Conservation (phyloP, 2,329 filamentous ascomycete genomes). For the Fusarium domesticum region DNA sequence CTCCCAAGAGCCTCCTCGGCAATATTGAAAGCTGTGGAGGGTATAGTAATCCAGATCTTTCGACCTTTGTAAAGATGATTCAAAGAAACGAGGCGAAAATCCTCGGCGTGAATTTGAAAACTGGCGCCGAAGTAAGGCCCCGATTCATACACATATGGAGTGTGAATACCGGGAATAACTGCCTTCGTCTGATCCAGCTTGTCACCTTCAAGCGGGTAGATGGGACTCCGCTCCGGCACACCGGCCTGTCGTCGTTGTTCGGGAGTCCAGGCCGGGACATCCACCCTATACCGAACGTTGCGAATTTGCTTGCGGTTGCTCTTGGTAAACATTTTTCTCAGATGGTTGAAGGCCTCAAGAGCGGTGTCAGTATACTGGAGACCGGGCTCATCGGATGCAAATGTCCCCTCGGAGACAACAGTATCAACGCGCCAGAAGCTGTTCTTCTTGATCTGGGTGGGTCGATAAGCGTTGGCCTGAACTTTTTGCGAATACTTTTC, state of each 20-base stretch:
- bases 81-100: slow-evolving; percentile 38
- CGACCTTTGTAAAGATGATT: slow-evolving; percentile 41
- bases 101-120: slow-evolving; percentile 42
- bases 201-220: slow-evolving; percentile 38
- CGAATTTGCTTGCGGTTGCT: slow-evolving; percentile 37
- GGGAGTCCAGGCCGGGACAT: slow-evolving; percentile 39
- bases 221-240: slow-evolving; percentile 37
- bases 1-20: slow-evolving; percentile 36
- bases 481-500: slow-evolving; percentile 31
- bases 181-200: slow-evolving; percentile 37
- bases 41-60: slow-evolving; percentile 41
- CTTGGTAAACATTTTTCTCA: slow-evolving; percentile 37
- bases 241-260: slow-evolving; percentile 36
- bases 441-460: slow-evolving; percentile 35
- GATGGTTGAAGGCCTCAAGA: slow-evolving; percentile 31
- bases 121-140: slow-evolving; percentile 39
- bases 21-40: slow-evolving; percentile 35
- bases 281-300: slow-evolving; percentile 38
- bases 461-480: slow-evolving; percentile 37
- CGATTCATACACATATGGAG: slow-evolving; percentile 41
- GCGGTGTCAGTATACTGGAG: slow-evolving; percentile 26
- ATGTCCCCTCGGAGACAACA: slow-evolving; percentile 33
- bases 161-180: slow-evolving; percentile 40
- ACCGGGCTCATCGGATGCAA: slow-evolving; percentile 27
- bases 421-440: slow-evolving; percentile 39